A percentile compares a stretch with the other conserved stretches of the same genome.
Evolutionary conservation across 345 rosid genomes (phyloP).

Genomic region (Aquilaria sinensis): DNA sequence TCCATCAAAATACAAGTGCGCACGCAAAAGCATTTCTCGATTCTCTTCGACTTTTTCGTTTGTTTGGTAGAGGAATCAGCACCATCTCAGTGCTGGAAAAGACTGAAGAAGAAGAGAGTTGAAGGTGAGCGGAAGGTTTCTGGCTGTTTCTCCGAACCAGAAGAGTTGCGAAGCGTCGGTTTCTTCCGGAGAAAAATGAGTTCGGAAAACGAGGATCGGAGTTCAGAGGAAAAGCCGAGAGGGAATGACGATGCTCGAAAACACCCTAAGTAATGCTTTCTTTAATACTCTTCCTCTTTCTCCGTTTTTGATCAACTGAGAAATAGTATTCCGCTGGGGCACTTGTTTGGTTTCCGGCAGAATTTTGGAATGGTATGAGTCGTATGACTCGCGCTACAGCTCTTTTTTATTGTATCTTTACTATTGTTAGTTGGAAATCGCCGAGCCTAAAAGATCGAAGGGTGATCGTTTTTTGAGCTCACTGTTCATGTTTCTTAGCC

Average conservation of each 20-base stretch:
- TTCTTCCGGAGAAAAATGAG: conserved; percentile 15
- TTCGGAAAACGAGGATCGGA: conserved; percentile 12
- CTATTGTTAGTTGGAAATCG: background rate
- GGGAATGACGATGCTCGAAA: conserved; percentile 11
- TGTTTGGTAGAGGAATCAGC: too few relatives aligned
- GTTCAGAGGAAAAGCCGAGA: conserved; percentile 9
- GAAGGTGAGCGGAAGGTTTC: too few relatives aligned
- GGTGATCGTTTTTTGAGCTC: too few relatives aligned
- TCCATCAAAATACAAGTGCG: too few relatives aligned
- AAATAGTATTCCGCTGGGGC: background rate
- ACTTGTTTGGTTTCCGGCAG: conserved; percentile 6
- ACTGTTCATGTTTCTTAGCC: background rate
- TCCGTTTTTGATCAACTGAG: background rate
- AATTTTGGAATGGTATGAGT: background rate
- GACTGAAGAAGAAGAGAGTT: too few relatives aligned
- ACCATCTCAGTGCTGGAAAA: too few relatives aligned
- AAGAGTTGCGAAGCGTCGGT: background rate
- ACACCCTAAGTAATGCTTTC: conserved; percentile 13
- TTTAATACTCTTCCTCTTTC: background rate
- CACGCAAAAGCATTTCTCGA: too few relatives aligned
- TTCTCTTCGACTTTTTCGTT: too few relatives aligned
- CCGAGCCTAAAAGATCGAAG: background rate
- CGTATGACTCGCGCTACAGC: background rate
- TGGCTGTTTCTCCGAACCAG: too few relatives aligned
- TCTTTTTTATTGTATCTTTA: background rate